Percentiles rank a stretch among this genome's conserved stretches.
These are phyloP conservation scores for Lipomyces sp. DNA, from an alignment of 805 yeast species.

Conservation along the genomic window DNA sequence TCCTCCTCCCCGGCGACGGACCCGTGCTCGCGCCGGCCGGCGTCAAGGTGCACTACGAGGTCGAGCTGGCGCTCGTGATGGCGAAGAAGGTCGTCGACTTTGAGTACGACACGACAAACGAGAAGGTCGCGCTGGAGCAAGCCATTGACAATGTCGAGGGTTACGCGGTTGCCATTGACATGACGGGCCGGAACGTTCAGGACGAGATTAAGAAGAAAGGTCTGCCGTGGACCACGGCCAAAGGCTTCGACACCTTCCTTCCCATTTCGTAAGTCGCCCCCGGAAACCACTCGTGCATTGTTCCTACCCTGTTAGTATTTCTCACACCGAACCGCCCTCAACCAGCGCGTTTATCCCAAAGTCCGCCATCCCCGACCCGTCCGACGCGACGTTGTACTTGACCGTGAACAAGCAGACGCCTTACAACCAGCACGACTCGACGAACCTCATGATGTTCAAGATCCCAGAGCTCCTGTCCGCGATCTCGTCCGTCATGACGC, in stretches of 20 bases:
- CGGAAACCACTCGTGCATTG: background rate
- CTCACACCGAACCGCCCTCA: background rate
- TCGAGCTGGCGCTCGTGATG: conserved; percentile 80
- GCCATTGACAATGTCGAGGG: conserved; percentile 81
- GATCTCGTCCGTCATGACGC: conserved; percentile 85
- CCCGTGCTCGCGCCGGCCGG: conserved; percentile 83
- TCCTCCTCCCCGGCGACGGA: conserved; percentile 63
- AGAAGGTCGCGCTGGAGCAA: conserved; percentile 55
- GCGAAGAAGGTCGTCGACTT: conserved; percentile 44
- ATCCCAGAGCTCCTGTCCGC: conserved; percentile 74
- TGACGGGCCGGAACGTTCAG: conserved; percentile 95
- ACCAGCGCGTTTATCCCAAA: conserved; percentile 57
- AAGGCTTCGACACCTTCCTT: conserved; percentile 93
- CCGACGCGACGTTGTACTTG: conserved; percentile 60
- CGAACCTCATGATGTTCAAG: conserved; percentile 83
- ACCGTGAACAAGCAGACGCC: conserved; percentile 65
- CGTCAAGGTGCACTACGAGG: conserved; percentile 81
- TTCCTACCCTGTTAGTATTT: background rate
- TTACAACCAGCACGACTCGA: conserved; percentile 61
- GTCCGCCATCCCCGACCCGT: conserved; percentile 63
- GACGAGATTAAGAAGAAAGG: conserved; percentile 92
- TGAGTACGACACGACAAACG: conserved; percentile 42
- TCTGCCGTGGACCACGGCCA: conserved; percentile 93
- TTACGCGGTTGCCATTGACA: conserved; percentile 83
- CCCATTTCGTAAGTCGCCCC: conserved; percentile 58